These are phyloP conservation scores for Lantana camara DNA, from an alignment of 257 asterid species.

Conservation along the genomic window DNA sequence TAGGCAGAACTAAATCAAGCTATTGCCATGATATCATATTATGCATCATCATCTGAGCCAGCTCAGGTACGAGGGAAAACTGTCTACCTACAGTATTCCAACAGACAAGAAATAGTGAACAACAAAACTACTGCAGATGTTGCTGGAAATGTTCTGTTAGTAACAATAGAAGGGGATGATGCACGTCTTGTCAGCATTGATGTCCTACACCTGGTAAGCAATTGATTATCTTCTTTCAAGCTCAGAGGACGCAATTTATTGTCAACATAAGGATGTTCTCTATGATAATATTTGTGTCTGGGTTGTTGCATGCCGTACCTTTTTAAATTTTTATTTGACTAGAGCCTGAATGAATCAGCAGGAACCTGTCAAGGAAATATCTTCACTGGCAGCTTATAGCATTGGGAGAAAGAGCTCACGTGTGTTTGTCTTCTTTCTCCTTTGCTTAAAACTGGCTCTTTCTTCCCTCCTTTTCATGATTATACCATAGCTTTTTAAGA, in stretches of 20 bases:
- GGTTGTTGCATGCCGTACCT: slow-evolving; percentile 58
- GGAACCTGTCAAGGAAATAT: slow-evolving; percentile 96
- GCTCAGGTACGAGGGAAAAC: slow-evolving; percentile 99
- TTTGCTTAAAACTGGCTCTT: slow-evolving; percentile 89
- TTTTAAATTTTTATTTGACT: slow-evolving; percentile 78
- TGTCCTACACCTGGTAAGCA: slow-evolving; percentile 96
- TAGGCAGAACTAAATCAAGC: slow-evolving; percentile 96
- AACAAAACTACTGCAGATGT: slow-evolving; percentile 98
- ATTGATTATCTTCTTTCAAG: slow-evolving; percentile 28
- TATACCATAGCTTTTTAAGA: slow-evolving; percentile 47
- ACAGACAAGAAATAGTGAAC: slow-evolving; percentile 99
- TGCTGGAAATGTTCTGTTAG: slow-evolving; percentile 97
- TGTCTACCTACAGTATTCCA: slow-evolving; percentile 97
- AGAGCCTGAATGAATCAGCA: slow-evolving; percentile 95
- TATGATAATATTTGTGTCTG: slow-evolving; percentile 47
- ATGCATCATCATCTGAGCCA: slow-evolving; percentile 97
- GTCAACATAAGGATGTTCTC: slow-evolving; percentile 35
- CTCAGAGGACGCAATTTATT: slow-evolving; percentile 30
- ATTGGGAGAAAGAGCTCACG: slow-evolving; percentile 93
- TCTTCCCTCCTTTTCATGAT: slow-evolving; percentile 69
- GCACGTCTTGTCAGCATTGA: slow-evolving; percentile 99
- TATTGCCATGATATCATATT: slow-evolving; percentile 95
- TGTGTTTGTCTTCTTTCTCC: slow-evolving; percentile 99
- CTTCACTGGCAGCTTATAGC: slow-evolving; percentile 99
- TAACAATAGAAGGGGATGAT: slow-evolving; percentile 94